Evolutionary conservation across 495 filamentous ascomycete genomes (phyloP).

Genomic region (Rusavskia elegans): DNA sequence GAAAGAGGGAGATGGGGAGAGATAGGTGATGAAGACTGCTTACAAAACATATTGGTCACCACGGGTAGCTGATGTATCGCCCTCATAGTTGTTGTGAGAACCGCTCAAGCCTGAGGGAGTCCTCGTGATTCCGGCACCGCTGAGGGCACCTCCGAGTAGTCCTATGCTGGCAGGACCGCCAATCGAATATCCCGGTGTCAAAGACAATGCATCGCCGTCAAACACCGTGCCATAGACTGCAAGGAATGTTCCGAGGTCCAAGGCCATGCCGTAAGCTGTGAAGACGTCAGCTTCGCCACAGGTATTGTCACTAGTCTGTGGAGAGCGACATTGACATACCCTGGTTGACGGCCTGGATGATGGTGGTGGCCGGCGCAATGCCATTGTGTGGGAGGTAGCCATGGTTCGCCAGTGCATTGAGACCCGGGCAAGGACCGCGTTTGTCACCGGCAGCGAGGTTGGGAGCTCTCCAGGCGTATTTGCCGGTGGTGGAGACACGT

Average conservation of each 20-base stretch:
- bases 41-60: conserved; percentile 31
- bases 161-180: conserved; percentile 17
- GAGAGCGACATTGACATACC: background rate
- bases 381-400: conserved; percentile 38
- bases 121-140: conserved; percentile 19
- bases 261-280: conserved; percentile 30
- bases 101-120: conserved; percentile 26
- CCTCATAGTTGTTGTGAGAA: conserved; percentile 40
- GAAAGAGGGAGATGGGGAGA: background rate
- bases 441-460: conserved; percentile 22
- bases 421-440: conserved; percentile 33
- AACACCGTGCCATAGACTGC: conserved; percentile 34
- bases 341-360: conserved; percentile 18
- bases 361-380: conserved; percentile 21
- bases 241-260: conserved; percentile 34
- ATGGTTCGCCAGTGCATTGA: conserved; percentile 38
- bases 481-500: conserved; percentile 13
- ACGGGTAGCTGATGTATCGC: conserved; percentile 37
- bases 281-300: conserved; percentile 9
- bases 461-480: conserved; percentile 24
- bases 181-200: conserved; percentile 26
- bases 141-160: conserved; percentile 8
- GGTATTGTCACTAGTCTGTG: background rate
- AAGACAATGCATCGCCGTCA: conserved; percentile 28
- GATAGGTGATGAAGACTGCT: background rate